A percentile compares a stretch with the other conserved stretches of the same genome.
phyloP scores from a whole-genome alignment of 305 asterid species.

The Fraxinus sp. region DNA sequence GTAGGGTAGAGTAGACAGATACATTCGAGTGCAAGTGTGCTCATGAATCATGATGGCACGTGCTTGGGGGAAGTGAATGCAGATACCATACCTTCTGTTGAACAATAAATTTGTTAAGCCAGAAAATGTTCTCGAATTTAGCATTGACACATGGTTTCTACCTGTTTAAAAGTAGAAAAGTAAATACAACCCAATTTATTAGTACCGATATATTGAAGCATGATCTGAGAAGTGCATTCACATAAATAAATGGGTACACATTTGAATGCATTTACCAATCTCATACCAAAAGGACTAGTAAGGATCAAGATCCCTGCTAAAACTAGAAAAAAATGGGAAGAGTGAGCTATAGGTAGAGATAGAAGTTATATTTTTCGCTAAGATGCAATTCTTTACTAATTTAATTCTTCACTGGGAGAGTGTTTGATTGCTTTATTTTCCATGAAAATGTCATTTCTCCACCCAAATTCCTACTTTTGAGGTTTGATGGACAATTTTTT shows the following conservation, averaged over 20 bases:
- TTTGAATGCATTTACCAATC: not conserved
- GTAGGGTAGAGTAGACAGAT: not conserved
- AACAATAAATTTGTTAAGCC: constrained; percentile 64
- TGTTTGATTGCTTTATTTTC: too few species aligned
- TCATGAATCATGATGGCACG: not conserved
- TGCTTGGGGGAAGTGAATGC: not conserved
- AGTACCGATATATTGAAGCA: not conserved
- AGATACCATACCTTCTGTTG: constrained; percentile 55
- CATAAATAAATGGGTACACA: not conserved
- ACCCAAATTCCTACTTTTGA: too few species aligned
- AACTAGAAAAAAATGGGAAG: not conserved
- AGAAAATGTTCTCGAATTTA: constrained; percentile 60
- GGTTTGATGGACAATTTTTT: too few species aligned
- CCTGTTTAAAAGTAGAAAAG: constrained; percentile 42
- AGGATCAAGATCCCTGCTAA: not conserved
- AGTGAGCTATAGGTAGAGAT: not conserved
- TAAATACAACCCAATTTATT: not conserved
- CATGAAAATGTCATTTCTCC: too few species aligned
- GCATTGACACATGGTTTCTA: constrained; percentile 53
- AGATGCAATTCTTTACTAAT: not conserved
- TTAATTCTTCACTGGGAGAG: not conserved
- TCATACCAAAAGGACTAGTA: not conserved
- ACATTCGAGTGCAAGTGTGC: not conserved
- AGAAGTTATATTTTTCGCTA: not conserved
- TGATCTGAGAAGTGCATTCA: not conserved